A percentile compares a stretch with the other conserved stretches of the same genome.
Evolutionary conservation across 768 basidiomycete species (phyloP).

Genomic region (Tylopilus rubrobrunneus): DNA sequence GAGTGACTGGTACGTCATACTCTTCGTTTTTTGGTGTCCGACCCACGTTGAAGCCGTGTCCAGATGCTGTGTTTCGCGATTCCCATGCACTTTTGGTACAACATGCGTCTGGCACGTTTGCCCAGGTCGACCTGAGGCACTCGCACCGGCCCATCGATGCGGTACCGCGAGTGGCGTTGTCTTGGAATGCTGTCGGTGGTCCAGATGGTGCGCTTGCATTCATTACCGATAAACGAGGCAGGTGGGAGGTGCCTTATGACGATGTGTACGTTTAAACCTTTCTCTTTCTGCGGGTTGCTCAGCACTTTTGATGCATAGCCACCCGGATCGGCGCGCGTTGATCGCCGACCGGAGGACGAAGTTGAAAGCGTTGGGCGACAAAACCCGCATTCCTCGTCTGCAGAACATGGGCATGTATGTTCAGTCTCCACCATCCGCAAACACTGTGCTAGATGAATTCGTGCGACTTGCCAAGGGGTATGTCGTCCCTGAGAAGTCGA

Average conservation of each 20-base stretch:
- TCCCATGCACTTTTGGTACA: slow-evolving; percentile 71
- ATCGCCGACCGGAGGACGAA: slow-evolving; percentile 31
- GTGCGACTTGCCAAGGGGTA: slow-evolving; percentile 62
- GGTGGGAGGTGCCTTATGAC: slow-evolving; percentile 75
- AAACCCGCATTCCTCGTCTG: slow-evolving; percentile 41
- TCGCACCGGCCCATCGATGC: slow-evolving; percentile 62
- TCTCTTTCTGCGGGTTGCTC: neutral
- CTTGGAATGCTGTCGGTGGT: slow-evolving; percentile 50
- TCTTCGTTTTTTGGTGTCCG: neutral
- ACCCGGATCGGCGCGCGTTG: slow-evolving; percentile 29
- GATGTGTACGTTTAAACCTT: slow-evolving; percentile 54
- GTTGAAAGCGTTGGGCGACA: slow-evolving; percentile 60
- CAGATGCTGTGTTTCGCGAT: slow-evolving; percentile 68
- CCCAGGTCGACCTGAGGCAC: slow-evolving; percentile 72
- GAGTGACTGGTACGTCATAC: slow-evolving; percentile 59
- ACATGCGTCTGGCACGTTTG: slow-evolving; percentile 72
- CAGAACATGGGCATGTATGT: slow-evolving; percentile 59
- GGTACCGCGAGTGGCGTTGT: slow-evolving; percentile 55
- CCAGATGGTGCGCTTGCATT: slow-evolving; percentile 60
- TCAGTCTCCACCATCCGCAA: slow-evolving; percentile 7
- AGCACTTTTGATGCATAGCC: slow-evolving; percentile 26
- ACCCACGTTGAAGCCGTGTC: neutral
- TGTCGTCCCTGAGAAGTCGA: slow-evolving; percentile 38
- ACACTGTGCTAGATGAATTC: slow-evolving; percentile 40
- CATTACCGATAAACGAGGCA: slow-evolving; percentile 48